phyloP scores from a whole-genome alignment of 148 eudicot genomes.

The Rhododendron williamsianum region DNA sequence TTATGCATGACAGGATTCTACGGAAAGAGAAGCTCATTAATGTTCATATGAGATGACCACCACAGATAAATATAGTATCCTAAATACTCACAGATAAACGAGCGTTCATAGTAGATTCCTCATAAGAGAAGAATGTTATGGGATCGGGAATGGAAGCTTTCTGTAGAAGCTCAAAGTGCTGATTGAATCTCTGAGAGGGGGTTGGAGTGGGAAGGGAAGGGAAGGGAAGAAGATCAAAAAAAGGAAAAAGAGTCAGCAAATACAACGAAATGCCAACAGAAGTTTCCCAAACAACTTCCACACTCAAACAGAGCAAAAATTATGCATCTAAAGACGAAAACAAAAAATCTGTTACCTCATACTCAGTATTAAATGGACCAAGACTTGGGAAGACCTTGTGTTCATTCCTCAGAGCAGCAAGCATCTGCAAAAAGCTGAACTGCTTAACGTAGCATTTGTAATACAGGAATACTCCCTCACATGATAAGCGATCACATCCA shows the following conservation, averaged over 20 bases:
- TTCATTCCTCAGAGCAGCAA: conserved; percentile 87
- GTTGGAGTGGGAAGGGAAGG: neutral
- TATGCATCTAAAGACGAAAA: neutral
- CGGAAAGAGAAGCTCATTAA: conserved; percentile 11
- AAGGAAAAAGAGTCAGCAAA: neutral
- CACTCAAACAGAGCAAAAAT: neutral
- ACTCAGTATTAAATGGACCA: conserved; percentile 89
- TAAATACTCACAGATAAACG: conserved; percentile 54
- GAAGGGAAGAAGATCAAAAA: neutral
- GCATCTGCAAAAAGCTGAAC: conserved; percentile 51
- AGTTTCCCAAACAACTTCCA: neutral
- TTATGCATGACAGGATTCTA: conserved; percentile 62
- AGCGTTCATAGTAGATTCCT: conserved; percentile 62
- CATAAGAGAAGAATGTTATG: conserved; percentile 56
- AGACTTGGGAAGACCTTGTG: conserved; percentile 42
- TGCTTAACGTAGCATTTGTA: conserved; percentile 11
- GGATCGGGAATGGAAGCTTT: conserved; percentile 88
- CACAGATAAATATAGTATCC: neutral
- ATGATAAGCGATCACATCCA: neutral
- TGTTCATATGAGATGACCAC: neutral
- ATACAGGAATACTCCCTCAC: neutral
- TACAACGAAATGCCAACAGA: neutral
- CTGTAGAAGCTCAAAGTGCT: conserved; percentile 90
- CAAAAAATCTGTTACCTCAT: conserved; percentile 50
- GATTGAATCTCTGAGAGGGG: conserved; percentile 61